Evolutionary conservation across 495 filamentous ascomycete genomes (phyloP).

Genomic region (Chaetomium fimeti): DNA sequence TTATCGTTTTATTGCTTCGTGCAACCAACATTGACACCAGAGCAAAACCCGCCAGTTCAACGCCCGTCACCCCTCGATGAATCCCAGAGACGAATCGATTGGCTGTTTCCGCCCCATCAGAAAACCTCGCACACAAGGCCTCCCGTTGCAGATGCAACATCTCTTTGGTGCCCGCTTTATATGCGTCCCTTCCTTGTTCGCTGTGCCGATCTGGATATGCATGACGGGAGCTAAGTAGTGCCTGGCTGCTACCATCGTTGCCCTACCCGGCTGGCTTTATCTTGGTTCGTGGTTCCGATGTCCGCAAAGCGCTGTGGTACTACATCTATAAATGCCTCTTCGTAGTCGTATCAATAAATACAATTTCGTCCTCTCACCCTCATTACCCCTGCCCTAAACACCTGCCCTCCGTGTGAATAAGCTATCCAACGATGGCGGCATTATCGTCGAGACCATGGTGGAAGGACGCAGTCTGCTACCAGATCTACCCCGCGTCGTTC

Average conservation of each 20-base stretch:
- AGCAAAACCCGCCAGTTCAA: too few relatives aligned
- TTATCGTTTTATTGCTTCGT: neutral
- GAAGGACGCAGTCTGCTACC: conserved; percentile 57
- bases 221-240: neutral
- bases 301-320: neutral
- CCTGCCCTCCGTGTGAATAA: too few relatives aligned
- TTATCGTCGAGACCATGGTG: conserved; percentile 33
- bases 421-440: conserved; percentile 12
- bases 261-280: too few relatives aligned
- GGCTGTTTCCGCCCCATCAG: neutral
- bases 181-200: neutral
- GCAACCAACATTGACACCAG: too few relatives aligned
- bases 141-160: neutral
- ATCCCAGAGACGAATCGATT: neutral
- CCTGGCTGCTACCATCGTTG: conserved; percentile 9
- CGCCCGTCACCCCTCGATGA: too few relatives aligned
- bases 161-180: neutral
- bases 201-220: neutral
- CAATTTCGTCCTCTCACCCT: neutral
- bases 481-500: conserved; percentile 69
- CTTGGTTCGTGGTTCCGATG: neutral
- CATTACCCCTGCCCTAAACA: neutral
- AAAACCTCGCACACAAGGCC: neutral
- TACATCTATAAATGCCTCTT: neutral
- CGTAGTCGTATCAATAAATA: neutral